Percentiles rank a stretch among this genome's conserved stretches.
Evolutionary conservation across 148 eudicot genomes (phyloP).

Genomic region (Chenopodium suecicum): DNA sequence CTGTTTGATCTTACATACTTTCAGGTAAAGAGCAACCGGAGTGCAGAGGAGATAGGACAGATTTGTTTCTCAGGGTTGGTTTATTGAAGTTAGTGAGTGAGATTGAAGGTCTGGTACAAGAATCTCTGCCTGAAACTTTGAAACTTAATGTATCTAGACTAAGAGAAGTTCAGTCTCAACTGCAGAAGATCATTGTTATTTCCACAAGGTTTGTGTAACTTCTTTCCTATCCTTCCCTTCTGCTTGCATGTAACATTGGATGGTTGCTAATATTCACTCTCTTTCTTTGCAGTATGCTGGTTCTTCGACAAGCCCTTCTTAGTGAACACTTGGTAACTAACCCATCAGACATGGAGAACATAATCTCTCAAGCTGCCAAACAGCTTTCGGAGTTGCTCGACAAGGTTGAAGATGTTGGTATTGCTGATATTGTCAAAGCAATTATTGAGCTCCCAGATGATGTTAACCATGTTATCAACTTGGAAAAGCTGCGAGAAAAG

Average conservation of each 20-base stretch:
- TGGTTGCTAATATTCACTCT: neutral
- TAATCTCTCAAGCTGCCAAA: constrained; percentile 33
- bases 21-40: constrained; percentile 47
- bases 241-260: neutral
- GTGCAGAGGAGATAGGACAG: constrained; percentile 47
- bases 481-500: constrained; percentile 36
- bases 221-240: neutral
- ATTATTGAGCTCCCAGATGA: constrained; percentile 25
- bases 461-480: constrained; percentile 3
- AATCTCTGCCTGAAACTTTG: constrained; percentile 48
- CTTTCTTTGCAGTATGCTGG: constrained; percentile 44
- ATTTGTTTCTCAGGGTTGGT: constrained; percentile 47
- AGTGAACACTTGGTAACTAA: constrained; percentile 35
- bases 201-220: constrained; percentile 45
- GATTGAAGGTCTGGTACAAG: constrained; percentile 45
- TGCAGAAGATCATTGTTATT: constrained; percentile 51
- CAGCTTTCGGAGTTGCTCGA: constrained; percentile 40
- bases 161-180: constrained; percentile 43
- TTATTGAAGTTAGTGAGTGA: constrained; percentile 45
- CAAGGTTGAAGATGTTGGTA: constrained; percentile 39
- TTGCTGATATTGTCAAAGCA: constrained; percentile 40
- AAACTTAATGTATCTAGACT: constrained; percentile 49
- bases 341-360: constrained; percentile 38
- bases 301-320: constrained; percentile 52
- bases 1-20: neutral